phyloP scores from a whole-genome alignment of 202 grass and related monocot species.

The Musa balbisiana region DNA sequence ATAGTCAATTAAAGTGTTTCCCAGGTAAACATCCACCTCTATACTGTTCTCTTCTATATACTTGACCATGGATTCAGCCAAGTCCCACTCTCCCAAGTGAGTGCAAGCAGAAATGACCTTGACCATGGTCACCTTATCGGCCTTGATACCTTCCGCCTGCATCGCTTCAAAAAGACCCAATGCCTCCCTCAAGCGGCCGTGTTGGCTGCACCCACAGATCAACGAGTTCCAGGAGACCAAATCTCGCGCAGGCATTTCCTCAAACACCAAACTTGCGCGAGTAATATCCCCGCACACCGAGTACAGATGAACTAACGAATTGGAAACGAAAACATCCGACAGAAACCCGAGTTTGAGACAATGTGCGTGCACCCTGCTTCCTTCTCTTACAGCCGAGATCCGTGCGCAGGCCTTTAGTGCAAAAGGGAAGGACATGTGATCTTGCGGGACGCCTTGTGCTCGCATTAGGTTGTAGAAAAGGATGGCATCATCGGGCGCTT shows the following conservation, averaged over 20 bases:
- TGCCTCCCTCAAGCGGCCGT: conserved; percentile 23
- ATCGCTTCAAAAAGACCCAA: conserved; percentile 30
- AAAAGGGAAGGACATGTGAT: conserved; percentile 43
- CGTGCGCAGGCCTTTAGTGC: conserved; percentile 39
- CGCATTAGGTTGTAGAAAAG: conserved; percentile 35
- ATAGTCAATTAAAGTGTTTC: conserved; percentile 48
- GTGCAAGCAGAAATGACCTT: conserved; percentile 48
- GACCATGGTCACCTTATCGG: conserved; percentile 42
- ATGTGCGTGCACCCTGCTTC: conserved; percentile 38
- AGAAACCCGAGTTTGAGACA: conserved; percentile 34
- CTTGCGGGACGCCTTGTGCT: conserved; percentile 20
- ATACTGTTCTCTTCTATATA: conserved; percentile 33
- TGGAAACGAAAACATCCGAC: conserved; percentile 37
- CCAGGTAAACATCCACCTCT: conserved; percentile 47
- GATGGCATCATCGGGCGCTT: conserved; percentile 33
- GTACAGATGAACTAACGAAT: conserved; percentile 42
- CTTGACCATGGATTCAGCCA: conserved; percentile 33
- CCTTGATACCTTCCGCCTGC: conserved; percentile 30
- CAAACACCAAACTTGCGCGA: conserved; percentile 30
- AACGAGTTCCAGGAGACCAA: conserved; percentile 48
- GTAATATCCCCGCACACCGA: conserved; percentile 30
- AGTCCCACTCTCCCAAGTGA: conserved; percentile 37
- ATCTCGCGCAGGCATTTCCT: conserved; percentile 45
- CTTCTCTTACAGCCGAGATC: conserved; percentile 24
- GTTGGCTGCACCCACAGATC: conserved; percentile 34